Evolutionary conservation across 768 basidiomycete genomes (phyloP).

Genomic region (Boletellus ananas): DNA sequence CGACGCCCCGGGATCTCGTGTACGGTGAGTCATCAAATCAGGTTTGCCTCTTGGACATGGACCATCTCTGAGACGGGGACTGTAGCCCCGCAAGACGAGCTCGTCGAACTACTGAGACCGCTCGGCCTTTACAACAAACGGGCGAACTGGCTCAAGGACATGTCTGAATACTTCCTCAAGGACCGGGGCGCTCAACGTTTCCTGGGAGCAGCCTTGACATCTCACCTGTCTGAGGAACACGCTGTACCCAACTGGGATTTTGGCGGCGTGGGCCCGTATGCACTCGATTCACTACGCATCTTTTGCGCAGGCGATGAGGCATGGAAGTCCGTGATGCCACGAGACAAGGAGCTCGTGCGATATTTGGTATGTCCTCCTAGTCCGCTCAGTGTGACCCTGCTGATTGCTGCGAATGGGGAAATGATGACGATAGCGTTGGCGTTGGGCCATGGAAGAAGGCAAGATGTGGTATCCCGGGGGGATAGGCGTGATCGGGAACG

Average conservation of each 20-base stretch:
- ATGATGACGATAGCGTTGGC: slow-evolving; percentile 53
- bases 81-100: slow-evolving; percentile 42
- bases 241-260: slow-evolving; percentile 51
- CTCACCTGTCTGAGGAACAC: background rate
- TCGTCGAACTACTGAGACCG: slow-evolving; percentile 44
- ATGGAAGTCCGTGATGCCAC: slow-evolving; percentile 62
- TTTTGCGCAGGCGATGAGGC: slow-evolving; percentile 47
- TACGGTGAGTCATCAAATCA: slow-evolving; percentile 39
- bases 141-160: slow-evolving; percentile 48
- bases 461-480: slow-evolving; percentile 46
- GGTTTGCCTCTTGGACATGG: background rate
- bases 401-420: background rate
- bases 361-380: slow-evolving; percentile 51
- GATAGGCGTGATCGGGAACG: slow-evolving; percentile 38
- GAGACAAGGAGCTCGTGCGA: slow-evolving; percentile 65
- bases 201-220: background rate
- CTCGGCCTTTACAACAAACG: slow-evolving; percentile 62
- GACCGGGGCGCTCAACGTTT: slow-evolving; percentile 34
- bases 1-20: slow-evolving; percentile 50
- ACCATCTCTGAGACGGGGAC: background rate
- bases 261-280: slow-evolving; percentile 66
- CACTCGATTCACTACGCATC: slow-evolving; percentile 73
- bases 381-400: background rate
- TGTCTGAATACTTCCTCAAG: slow-evolving; percentile 51
- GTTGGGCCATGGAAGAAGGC: slow-evolving; percentile 59